Evolutionary conservation across 306 rosid genomes (phyloP), one percentile per base, ranked within the genome.

Genomic region (Luffa aegyptiaca): DNA sequence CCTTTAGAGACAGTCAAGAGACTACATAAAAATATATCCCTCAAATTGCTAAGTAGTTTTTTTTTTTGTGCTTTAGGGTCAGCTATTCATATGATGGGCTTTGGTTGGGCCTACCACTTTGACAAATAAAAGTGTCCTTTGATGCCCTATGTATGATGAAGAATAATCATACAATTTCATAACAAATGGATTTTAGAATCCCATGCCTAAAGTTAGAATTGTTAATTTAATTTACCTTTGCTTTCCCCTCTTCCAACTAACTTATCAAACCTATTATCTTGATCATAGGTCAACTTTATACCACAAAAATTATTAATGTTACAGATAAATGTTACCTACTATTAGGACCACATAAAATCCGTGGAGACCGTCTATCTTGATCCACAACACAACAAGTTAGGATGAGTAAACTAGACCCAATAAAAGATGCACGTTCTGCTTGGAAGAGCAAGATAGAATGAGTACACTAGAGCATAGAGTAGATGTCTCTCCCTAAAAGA

Each of bases 1-100:
- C 80, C 55, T 81, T 76, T 82, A 52, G 61, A 53, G 37, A 69
- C 16, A 5, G 74, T 39, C 37, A 51, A 83, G 18, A 72, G 18
- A 72, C 75, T 45, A 46, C 9, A 6, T 26, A 20, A 53, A 37
- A 55, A 31, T 26, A 45, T 21, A 76, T 64, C 68, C 70, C 31
- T 39, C 52, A 14, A 8, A 7, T 73, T 16, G 77, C 31, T 48
- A 6, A 26, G 14, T 72, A 68, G 55, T 51, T 51, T 52, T 26
- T 26, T 31, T 31, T 16, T 72, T 0, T 44, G 37, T 70, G 36
- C 76, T 72, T 72, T 72, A 72, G 57, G 59, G 59, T 48, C 77
- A 72, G 41, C 59, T 31, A 48, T 2, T 31, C 59, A 12, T 75
- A 52, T 75, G 42, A 75, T 75, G 46, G 31, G 7, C 46, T 49